Conservation (phyloP, 768 basidiomycete genomes). For the Rhizopogon roseolus region DNA sequence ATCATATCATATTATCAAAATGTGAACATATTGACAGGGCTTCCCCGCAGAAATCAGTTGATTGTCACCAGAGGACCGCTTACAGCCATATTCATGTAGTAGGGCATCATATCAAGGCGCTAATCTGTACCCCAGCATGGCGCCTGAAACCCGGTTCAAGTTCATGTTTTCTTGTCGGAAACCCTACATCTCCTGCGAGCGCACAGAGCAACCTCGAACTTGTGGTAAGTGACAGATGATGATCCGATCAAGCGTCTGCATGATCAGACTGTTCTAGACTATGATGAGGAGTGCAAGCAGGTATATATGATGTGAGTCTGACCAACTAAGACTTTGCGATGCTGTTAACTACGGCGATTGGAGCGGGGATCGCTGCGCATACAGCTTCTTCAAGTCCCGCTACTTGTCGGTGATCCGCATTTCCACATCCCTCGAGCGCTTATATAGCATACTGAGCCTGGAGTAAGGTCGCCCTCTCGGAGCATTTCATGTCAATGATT, state of each 20-base stretch:
- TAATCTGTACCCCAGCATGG: constrained; percentile 49
- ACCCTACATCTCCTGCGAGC: constrained; percentile 47
- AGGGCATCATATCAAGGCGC: constrained; percentile 46
- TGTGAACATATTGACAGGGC: constrained; percentile 1
- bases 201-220: constrained; percentile 54
- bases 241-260: constrained; percentile 46
- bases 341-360: constrained; percentile 42
- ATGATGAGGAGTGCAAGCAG: constrained; percentile 57
- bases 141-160: constrained; percentile 46
- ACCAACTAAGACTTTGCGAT: constrained; percentile 15
- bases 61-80: constrained; percentile 36
- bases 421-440: constrained; percentile 42
- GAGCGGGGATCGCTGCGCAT: constrained; percentile 51
- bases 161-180: constrained; percentile 43
- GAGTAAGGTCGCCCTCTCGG: constrained; percentile 26
- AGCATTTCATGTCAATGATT: too few species aligned
- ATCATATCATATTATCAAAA: too few species aligned
- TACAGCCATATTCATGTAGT: constrained; percentile 49
- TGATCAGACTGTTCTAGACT: constrained; percentile 48
- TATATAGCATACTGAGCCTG: constrained; percentile 26
- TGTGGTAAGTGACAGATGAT: constrained; percentile 53
- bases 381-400: constrained; percentile 46
- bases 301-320: constrained; percentile 51
- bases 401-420: constrained; percentile 44
- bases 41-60: constrained; percentile 46